phyloP scores from a whole-genome alignment of 371 early-diverging fungal genomes.

The Chytridium lagenaria region DNA sequence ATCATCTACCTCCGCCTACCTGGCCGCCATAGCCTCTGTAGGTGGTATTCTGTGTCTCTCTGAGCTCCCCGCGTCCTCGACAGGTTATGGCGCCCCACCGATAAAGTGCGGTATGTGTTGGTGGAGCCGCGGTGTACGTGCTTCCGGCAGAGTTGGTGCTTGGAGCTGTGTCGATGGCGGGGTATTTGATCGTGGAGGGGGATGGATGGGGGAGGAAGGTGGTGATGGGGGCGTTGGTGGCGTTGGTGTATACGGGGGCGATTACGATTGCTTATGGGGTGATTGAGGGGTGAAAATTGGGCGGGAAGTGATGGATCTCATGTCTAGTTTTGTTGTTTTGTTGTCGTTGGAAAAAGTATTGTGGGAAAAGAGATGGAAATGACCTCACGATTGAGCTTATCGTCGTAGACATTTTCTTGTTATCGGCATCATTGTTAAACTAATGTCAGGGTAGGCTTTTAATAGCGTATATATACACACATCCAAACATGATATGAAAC shows the following conservation, averaged over 20 bases:
- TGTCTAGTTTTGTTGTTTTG: no score
- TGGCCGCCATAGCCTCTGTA: background rate
- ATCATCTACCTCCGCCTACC: background rate
- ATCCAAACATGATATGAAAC: no score
- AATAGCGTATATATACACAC: no score
- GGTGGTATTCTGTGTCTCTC: background rate
- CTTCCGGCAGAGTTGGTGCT: conserved; percentile 10
- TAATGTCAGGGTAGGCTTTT: no score
- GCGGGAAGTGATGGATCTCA: no score
- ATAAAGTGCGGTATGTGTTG: background rate
- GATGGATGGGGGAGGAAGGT: conserved; percentile 7
- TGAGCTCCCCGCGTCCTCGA: background rate
- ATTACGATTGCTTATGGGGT: background rate
- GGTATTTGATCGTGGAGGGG: conserved; percentile 14
- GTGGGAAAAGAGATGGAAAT: no score
- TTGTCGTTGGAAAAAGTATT: no score
- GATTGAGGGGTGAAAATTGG: conserved; percentile 14
- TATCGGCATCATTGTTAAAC: no score
- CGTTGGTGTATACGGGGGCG: conserved; percentile 8
- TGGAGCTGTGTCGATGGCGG: background rate
- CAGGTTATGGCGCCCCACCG: conserved; percentile 8
- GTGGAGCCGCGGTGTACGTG: conserved; percentile 8
- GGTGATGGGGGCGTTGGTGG: background rate
- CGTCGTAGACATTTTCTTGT: no score
- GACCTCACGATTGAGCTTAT: no score